phyloP scores from a whole-genome alignment of 345 rosid genomes.

The Gossypium mustelinum region DNA sequence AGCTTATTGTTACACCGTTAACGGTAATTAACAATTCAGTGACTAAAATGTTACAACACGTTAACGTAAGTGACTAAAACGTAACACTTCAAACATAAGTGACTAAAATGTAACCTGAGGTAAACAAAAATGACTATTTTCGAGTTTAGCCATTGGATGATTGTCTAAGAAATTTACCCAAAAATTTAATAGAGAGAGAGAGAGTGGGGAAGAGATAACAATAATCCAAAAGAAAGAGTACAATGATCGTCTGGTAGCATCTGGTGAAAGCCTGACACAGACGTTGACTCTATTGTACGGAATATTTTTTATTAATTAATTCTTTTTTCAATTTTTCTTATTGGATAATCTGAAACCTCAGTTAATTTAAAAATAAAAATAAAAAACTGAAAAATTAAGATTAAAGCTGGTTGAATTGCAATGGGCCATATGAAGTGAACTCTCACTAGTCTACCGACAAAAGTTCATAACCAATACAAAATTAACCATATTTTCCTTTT shows the following conservation, averaged over 20 bases:
- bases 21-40: too few relatives aligned
- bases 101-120: rapidly evolving
- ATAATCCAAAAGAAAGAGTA: slow-evolving; percentile 4
- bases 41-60: too few relatives aligned
- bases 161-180: too few relatives aligned
- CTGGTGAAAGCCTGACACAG: slow-evolving; percentile 42
- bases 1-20: too few relatives aligned
- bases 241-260: slow-evolving; percentile 27
- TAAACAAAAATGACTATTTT: too few relatives aligned
- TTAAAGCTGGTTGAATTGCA: background rate
- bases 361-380: too few relatives aligned
- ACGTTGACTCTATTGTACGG: slow-evolving; percentile 48
- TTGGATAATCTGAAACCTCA: background rate
- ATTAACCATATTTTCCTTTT: too few relatives aligned
- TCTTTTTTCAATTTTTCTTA: too few relatives aligned
- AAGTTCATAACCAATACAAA: background rate
- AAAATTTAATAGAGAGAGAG: background rate
- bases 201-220: background rate
- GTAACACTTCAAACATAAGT: background rate
- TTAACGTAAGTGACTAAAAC: background rate
- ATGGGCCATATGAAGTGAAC: background rate
- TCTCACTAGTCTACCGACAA: background rate
- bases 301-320: background rate
- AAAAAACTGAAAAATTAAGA: background rate
- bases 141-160: rapidly evolving